A percentile compares a stretch with the other conserved stretches of the same genome.
These are phyloP conservation scores for Achaetomium macrosporum DNA, from an alignment of 2,329 filamentous ascomycete species.

Conservation along the genomic window DNA sequence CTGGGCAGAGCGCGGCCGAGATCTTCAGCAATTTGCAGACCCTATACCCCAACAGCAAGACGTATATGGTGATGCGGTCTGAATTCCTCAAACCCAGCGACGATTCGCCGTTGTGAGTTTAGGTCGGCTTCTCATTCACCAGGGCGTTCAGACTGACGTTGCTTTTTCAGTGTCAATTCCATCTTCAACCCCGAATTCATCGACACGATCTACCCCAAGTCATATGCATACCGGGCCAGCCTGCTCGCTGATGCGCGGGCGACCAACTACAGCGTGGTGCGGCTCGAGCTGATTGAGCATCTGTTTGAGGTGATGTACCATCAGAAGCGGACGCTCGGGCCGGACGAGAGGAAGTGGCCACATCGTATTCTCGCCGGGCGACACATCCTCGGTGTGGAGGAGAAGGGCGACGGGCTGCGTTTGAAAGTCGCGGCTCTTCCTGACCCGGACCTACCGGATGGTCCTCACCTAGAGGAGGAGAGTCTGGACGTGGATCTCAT, in stretches of 20 bases:
- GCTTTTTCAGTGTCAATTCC: slow-evolving; percentile 68
- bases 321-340: slow-evolving; percentile 65
- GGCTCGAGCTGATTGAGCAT: slow-evolving; percentile 81
- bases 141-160: not conserved
- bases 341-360: slow-evolving; percentile 69
- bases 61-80: slow-evolving; percentile 72
- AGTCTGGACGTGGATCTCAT: slow-evolving; percentile 70
- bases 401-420: slow-evolving; percentile 45
- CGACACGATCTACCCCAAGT: slow-evolving; percentile 66
- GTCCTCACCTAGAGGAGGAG: slow-evolving; percentile 43
- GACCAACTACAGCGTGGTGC: slow-evolving; percentile 93
- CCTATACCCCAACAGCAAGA: slow-evolving; percentile 75
- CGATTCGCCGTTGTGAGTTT: slow-evolving; percentile 84
- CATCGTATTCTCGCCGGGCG: slow-evolving; percentile 71
- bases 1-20: slow-evolving; percentile 89
- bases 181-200: slow-evolving; percentile 89
- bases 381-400: slow-evolving; percentile 57
- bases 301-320: slow-evolving; percentile 86
- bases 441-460: slow-evolving; percentile 28
- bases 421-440: slow-evolving; percentile 52
- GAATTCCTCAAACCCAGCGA: slow-evolving; percentile 85
- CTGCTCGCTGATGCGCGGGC: slow-evolving; percentile 64
- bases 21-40: slow-evolving; percentile 86
- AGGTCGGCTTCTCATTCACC: not conserved
- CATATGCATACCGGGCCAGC: slow-evolving; percentile 54